Percentiles rank a stretch among this genome's conserved stretches.
phyloP scores from a whole-genome alignment of 75 land plant genomes.

The Cryptomeria japonica region DNA sequence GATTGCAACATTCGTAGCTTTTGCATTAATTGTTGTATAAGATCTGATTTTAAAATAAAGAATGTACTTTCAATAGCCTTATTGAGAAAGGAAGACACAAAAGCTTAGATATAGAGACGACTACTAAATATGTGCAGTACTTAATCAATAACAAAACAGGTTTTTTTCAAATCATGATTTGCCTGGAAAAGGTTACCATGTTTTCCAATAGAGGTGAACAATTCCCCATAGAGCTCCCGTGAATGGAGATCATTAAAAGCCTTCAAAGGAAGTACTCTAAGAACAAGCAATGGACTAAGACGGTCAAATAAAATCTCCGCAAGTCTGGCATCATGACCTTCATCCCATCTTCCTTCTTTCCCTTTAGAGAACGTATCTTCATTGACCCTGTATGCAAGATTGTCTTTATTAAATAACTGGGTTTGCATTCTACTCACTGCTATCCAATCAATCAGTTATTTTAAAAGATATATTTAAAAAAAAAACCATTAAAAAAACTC shows the following conservation, averaged over 20 bases:
- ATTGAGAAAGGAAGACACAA: background rate
- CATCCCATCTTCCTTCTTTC: background rate
- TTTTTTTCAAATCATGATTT: background rate
- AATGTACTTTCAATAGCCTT: background rate
- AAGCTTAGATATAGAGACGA: background rate
- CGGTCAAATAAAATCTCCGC: slow-evolving; percentile 46
- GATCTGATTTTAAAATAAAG: background rate
- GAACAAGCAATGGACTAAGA: slow-evolving; percentile 72
- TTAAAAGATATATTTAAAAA: background rate
- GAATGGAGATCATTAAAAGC: slow-evolving; percentile 53
- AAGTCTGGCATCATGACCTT: slow-evolving; percentile 14
- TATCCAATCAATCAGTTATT: background rate
- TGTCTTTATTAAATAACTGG: background rate
- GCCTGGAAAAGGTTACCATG: slow-evolving; percentile 15
- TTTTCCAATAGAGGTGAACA: background rate
- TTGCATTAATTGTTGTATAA: background rate
- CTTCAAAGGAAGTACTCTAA: slow-evolving; percentile 69
- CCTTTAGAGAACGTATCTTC: slow-evolving; percentile 14
- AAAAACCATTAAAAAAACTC: no score
- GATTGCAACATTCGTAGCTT: background rate
- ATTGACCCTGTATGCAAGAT: slow-evolving; percentile 8
- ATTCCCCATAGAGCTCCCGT: slow-evolving; percentile 47
- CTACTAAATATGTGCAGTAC: background rate
- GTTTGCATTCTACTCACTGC: background rate
- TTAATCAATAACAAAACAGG: background rate